Base-by-base conservation (phyloP, 2,329 filamentous ascomycete genomes). In the Juglanconis sp. region DNA sequence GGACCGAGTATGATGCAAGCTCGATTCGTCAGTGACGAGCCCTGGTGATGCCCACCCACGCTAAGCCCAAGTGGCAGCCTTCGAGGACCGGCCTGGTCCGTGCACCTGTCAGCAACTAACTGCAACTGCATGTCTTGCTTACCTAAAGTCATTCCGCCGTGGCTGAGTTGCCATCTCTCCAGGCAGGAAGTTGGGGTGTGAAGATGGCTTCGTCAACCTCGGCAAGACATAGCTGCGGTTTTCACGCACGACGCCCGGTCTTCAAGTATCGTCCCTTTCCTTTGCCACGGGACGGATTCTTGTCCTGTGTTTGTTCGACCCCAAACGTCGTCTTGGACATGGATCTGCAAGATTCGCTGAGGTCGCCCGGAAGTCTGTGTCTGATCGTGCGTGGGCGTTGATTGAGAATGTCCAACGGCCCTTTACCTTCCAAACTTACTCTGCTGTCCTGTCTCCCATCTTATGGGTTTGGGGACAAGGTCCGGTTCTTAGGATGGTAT, bases 401-500 rank as follows among this genome's bases (percentile, higher is more conserved):
- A 61, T 53, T 32, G 42, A 59, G 8, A 56, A 85, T 84, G 82
- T 82, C 80, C 24, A 75, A 74, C 63, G 84, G 82, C 8, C 89
- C 90, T 34, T 76, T 85, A 36, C 83, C 91, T 6, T 88, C 87
- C 30, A 79, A 76, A 61, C 77, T 87, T 46, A 85, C 87, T 62
- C 85, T 92, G 62, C 79, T 94, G 57, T 85, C 83, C 13, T 77
- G 83, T 59, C 75, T 93, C 13, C 76, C 81, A 3, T 69, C 70
- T 54, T 77, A 77, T 53, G 70, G 76, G n/a, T 65, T 77, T 13
- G 84, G 84, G 46, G 84, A 86, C n/a, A 98, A 98, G 76, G 88
- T 97, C 63, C 88, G 94, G 63, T 96, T 98, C 73, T 76, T 98
- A 54, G 93, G 92, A 74, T 97, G 93, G 94, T 96, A 81, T 77